These are phyloP conservation scores for Pterocarpus macrocarpus DNA, from an alignment of 306 rosid genomes.

Conservation along the genomic window DNA sequence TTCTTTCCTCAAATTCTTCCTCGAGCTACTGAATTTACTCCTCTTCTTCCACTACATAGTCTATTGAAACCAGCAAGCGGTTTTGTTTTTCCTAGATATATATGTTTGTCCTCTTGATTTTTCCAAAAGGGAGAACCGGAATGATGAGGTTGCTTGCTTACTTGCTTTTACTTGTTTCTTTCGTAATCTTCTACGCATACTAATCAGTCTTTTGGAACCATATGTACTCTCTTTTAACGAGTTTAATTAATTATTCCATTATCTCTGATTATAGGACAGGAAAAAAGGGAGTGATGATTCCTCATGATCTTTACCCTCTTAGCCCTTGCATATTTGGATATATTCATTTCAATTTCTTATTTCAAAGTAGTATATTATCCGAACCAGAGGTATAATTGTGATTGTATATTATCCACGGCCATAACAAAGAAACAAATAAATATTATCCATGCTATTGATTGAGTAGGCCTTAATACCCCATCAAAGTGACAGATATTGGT, in stretches of 20 bases:
- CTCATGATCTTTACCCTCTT: slow-evolving; percentile 40
- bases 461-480: slow-evolving; percentile 63
- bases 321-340: slow-evolving; percentile 30
- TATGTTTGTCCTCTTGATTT: slow-evolving; percentile 55
- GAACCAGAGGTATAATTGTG: slow-evolving; percentile 23
- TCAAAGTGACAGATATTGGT: slow-evolving; percentile 63
- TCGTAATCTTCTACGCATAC: slow-evolving; percentile 58
- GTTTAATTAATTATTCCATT: not conserved
- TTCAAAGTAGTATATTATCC: slow-evolving; percentile 41
- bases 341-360: slow-evolving; percentile 38
- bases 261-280: slow-evolving; percentile 45
- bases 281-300: slow-evolving; percentile 55
- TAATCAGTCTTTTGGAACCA: slow-evolving; percentile 84
- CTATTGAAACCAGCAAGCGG: slow-evolving; percentile 69
- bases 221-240: slow-evolving; percentile 31
- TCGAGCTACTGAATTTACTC: slow-evolving; percentile 92
- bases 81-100: slow-evolving; percentile 68
- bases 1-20: slow-evolving; percentile 78
- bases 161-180: slow-evolving; percentile 46
- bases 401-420: slow-evolving; percentile 30
- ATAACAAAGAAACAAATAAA: slow-evolving; percentile 11
- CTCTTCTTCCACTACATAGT: slow-evolving; percentile 57
- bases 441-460: slow-evolving; percentile 50
- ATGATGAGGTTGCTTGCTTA: slow-evolving; percentile 74
- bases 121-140: slow-evolving; percentile 62